These are phyloP conservation scores for Chytriomyces sp. DNA, from an alignment of 192 early-diverging fungal genomes.

Conservation along the genomic window DNA sequence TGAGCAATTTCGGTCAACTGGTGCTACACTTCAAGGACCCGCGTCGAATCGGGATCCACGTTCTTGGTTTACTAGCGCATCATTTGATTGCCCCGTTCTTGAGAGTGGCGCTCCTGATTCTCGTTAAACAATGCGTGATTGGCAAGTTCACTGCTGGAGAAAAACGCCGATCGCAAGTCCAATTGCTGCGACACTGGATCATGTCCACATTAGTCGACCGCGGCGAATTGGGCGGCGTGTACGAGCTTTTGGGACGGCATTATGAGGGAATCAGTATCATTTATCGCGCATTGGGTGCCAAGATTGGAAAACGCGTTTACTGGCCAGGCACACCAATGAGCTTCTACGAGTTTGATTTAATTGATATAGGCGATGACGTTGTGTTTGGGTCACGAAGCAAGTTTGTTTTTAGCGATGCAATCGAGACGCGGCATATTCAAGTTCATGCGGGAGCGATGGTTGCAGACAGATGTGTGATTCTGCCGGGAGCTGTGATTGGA, in stretches of 20 bases:
- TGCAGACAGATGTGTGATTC: constrained; percentile 43
- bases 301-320: constrained; percentile 52
- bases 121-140: constrained; percentile 41
- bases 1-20: constrained; percentile 36
- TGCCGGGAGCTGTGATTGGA: constrained; percentile 50
- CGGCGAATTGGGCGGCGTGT: constrained; percentile 43
- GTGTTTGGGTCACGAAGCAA: constrained; percentile 52
- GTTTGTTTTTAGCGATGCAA: constrained; percentile 44
- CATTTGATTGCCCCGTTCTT: constrained; percentile 40
- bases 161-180: neutral
- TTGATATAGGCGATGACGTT: constrained; percentile 53
- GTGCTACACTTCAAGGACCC: constrained; percentile 41
- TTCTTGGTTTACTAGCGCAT: constrained; percentile 39
- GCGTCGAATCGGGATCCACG: constrained; percentile 43
- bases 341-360: constrained; percentile 48
- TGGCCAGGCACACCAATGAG: constrained; percentile 52
- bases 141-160: constrained; percentile 11
- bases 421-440: constrained; percentile 37
- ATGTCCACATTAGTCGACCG: constrained; percentile 41
- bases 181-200: constrained; percentile 36
- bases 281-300: constrained; percentile 50
- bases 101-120: constrained; percentile 31
- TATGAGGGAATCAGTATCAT: constrained; percentile 49
- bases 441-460: constrained; percentile 51
- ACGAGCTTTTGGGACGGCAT: constrained; percentile 47